Percentiles rank a stretch among this genome's conserved stretches.
These are phyloP conservation scores for Tephrocybe rancida DNA, from an alignment of 768 basidiomycete genomes.

Conservation along the genomic window DNA sequence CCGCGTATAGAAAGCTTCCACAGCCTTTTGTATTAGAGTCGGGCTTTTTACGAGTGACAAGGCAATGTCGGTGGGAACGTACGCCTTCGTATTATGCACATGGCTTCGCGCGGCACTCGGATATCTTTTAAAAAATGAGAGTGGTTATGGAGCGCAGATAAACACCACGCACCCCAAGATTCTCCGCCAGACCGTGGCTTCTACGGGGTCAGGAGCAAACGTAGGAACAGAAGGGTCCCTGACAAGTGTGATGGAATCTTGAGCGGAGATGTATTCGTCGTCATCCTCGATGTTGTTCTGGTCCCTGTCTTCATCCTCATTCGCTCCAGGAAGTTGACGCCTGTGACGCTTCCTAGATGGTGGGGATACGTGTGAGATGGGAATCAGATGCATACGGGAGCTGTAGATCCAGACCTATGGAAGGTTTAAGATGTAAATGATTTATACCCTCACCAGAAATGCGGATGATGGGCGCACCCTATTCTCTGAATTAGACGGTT, in stretches of 20 bases:
- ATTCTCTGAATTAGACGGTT: constrained; percentile 89
- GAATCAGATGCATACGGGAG: constrained; percentile 84
- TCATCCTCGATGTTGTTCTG: constrained; percentile 32
- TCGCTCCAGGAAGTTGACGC: constrained; percentile 42
- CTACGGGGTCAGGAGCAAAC: constrained; percentile 58
- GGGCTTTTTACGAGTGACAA: constrained; percentile 67
- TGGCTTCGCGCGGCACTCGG: constrained; percentile 67
- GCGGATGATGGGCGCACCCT: constrained; percentile 64
- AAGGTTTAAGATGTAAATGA: constrained; percentile 28
- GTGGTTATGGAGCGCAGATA: not conserved
- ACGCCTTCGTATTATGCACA: constrained; percentile 76
- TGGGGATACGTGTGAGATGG: constrained; percentile 73
- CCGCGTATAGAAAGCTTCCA: constrained; percentile 93
- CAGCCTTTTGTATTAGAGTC: constrained; percentile 79
- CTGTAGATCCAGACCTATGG: constrained; percentile 88
- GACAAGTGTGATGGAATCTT: constrained; percentile 68
- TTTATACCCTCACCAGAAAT: constrained; percentile 32
- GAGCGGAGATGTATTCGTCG: constrained; percentile 53
- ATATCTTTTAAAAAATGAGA: constrained; percentile 52
- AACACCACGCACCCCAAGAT: constrained; percentile 56
- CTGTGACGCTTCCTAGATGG: constrained; percentile 56
- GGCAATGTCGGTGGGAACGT: constrained; percentile 80
- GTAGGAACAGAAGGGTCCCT: constrained; percentile 58
- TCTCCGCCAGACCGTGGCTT: constrained; percentile 68
- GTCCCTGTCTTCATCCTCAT: constrained; percentile 55